Evolutionary conservation across 768 basidiomycete genomes (phyloP), one percentile per base, ranked within the genome.

Genomic region (Stropharia rugosoannulata): DNA sequence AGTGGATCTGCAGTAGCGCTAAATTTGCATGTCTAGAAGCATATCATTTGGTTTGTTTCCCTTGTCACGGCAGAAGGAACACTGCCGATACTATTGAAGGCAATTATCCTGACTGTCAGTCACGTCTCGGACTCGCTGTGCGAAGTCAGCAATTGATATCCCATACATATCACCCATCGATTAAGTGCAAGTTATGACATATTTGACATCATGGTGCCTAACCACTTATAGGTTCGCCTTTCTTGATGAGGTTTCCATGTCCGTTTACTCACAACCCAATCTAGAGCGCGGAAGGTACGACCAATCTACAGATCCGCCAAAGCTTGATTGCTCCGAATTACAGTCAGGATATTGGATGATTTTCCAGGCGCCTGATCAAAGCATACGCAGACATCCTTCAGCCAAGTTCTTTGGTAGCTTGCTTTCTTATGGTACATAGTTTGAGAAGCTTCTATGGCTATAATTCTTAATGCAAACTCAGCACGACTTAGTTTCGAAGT

Each of bases 161-260:
- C 60, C 29, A 62, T 56, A 55, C 55, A 56, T 54, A 56, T 61
- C 51, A 39, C 43, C 38, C 60, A 65, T 63, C 59, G 60, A 60
- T 64, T 59, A 55, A 60, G 63, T 58, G 59, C 54, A 51, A 29
- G 51, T 70, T 70, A 63, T 70, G 69, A 65, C 65, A 68, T 70
- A 62, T 68, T 70, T 71, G 69, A 67, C 66, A 63, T 59, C 56
- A 59, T 63, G 63, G 64, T 63, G 65, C 61, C 74, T 77, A 77
- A 75, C 76, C 76, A 66, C 70, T 73, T 76, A 67, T 65, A 70
- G 76, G 57, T 63, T 62, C 64, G 61, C 61, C 64, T 62, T 70
- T 68, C 66, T 68, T 66, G 67, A 69, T 67, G 60, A 22, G 58
- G 60, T 65, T 66, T 63, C 60, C 61, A 59, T 66, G 19, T 48